These are phyloP conservation scores for Lactarius psammicola DNA, from an alignment of 768 basidiomycete genomes.

Conservation along the genomic window DNA sequence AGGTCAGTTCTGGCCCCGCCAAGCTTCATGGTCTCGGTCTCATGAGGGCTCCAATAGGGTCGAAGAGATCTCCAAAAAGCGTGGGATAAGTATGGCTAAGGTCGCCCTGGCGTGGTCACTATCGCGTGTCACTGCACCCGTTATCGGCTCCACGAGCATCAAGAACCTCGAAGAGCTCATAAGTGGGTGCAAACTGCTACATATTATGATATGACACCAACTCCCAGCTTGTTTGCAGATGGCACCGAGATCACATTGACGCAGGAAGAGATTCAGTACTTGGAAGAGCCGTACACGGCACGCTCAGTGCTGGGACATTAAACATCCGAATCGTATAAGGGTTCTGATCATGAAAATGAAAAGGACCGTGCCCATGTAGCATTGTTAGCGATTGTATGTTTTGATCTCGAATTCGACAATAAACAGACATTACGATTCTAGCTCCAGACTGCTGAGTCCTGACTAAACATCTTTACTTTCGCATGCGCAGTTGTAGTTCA, in stretches of 20 bases:
- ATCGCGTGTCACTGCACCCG: constrained; percentile 16
- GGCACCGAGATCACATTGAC: constrained; percentile 18
- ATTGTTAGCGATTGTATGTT: too few relatives aligned
- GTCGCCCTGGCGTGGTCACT: constrained; percentile 40
- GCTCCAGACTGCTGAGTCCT: too few relatives aligned
- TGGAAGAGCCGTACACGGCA: constrained; percentile 27
- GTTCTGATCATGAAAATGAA: background rate
- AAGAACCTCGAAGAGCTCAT: constrained; percentile 26
- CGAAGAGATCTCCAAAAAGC: constrained; percentile 41
- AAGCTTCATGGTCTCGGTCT: background rate
- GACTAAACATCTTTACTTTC: too few relatives aligned
- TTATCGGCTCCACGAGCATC: constrained; percentile 24
- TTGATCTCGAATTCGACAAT: too few relatives aligned
- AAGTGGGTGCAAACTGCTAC: constrained; percentile 7
- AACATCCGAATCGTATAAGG: background rate
- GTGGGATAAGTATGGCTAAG: constrained; percentile 44
- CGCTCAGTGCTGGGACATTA: constrained; percentile 22
- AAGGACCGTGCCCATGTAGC: too few relatives aligned
- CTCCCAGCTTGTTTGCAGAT: background rate
- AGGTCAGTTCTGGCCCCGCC: constrained; percentile 11
- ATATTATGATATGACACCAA: background rate
- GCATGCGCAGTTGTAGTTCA: too few relatives aligned
- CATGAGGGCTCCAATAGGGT: constrained; percentile 33
- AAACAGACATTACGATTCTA: too few relatives aligned
- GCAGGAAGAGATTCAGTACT: constrained; percentile 21